A percentile compares a stretch with the other conserved stretches of the same genome.
Conservation (phyloP, 805 yeast genomes). For the Priceomyces castillae region DNA sequence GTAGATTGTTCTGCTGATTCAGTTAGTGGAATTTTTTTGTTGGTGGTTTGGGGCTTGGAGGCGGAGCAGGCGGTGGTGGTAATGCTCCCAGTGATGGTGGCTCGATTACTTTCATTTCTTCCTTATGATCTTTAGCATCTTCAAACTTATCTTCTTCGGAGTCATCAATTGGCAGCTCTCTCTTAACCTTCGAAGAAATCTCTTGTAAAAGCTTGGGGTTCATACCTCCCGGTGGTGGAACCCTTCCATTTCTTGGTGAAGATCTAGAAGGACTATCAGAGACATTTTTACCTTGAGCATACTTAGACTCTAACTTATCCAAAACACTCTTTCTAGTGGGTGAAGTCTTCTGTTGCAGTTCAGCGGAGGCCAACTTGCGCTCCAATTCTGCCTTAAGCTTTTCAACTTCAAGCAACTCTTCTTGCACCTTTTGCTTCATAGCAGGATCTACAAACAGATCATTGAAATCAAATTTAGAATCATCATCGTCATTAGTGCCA, state of each 20-base stretch:
- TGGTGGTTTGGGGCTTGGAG: constrained; percentile 18
- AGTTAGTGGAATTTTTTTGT: too few relatives aligned
- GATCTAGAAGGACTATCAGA: constrained; percentile 18
- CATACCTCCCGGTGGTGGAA: constrained; percentile 35
- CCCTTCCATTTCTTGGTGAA: constrained; percentile 29
- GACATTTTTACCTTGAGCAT: constrained; percentile 43
- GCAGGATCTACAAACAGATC: constrained; percentile 30
- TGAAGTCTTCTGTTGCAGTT: constrained; percentile 8
- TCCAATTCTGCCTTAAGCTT: constrained; percentile 39
- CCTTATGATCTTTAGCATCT: constrained; percentile 4
- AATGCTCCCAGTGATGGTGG: constrained; percentile 23
- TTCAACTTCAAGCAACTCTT: constrained; percentile 43
- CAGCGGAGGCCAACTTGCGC: constrained; percentile 25
- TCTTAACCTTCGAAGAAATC: constrained; percentile 48
- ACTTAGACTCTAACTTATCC: constrained; percentile 42
- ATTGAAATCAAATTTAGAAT: constrained; percentile 9
- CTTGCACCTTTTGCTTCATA: constrained; percentile 36
- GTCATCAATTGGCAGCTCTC: constrained; percentile 36
- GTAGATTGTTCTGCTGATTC: too few relatives aligned
- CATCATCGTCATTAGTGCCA: constrained; percentile 17
- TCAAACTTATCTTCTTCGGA: constrained; percentile 17
- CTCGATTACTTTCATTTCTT: constrained; percentile 2
- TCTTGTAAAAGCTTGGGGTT: constrained; percentile 54
- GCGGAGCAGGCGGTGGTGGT: constrained; percentile 26
- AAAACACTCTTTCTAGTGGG: constrained; percentile 17